Base-by-base conservation (phyloP, 163 green algal genomes). In the Chloromonas sp. region DNA sequence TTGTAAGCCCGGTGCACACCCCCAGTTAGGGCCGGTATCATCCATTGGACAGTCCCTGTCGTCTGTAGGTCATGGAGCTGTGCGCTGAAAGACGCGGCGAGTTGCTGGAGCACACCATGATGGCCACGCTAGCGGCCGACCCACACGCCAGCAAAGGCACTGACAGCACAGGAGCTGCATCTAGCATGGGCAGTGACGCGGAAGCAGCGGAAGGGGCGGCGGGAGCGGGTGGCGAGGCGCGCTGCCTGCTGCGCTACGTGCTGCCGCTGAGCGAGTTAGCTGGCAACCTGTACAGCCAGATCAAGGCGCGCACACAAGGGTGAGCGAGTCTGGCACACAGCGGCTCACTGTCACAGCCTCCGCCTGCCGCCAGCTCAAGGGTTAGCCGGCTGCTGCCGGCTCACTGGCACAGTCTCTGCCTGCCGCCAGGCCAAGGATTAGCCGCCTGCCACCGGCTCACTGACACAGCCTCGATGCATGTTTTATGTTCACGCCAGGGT, bases 241-340 rank as follows among this genome's bases (percentile, higher is more conserved):
- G 91, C 57, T 84, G 88, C 0, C 60, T 94, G 82, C 82, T 94
- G 84, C 85, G 88, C 5, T 99, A 98, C 86, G 82, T 81, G 0
- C 85, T 99, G 81, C 96, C 96, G 0, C 88, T 98, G 83, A 86
- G 92, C 3, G 96, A 99, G 92, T 92, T 99, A 71, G 96, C 95
- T 1, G 93, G 90, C 15, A 60, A 96, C 84, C 98, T 98, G 81
- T 98, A 98, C 91, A 93, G 94, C 87, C 89, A 94, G 14, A 89
- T 99, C 74, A 99, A 99, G 91, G 94, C 90, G 2, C 62, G 91
- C 0, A 95, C 94, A 11, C 92, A 93, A 8, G 94, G 90, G 88
- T 93, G 76, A 79, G 81, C 8, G 2, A 76, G 66, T 11, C 36
- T 36, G 36, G 36, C 36, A 36, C 36, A 36, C 36, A 36, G 36